Conservation (phyloP, 768 basidiomycete genomes). For the Tephrocybe sp. region DNA sequence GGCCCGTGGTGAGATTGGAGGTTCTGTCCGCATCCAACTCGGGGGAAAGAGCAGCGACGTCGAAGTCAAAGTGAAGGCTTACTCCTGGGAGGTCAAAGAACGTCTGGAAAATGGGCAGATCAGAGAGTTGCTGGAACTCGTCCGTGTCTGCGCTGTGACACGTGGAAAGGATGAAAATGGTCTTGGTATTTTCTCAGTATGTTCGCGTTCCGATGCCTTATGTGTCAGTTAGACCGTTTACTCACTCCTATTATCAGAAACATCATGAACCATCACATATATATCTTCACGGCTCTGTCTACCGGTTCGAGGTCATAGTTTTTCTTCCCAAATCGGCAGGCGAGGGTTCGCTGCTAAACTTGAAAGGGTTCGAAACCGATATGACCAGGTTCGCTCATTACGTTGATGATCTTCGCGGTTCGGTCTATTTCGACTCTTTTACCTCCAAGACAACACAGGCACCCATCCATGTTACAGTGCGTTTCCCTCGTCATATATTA, state of each 20-base stretch:
- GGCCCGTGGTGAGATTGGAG: constrained; percentile 26
- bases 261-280: too few species aligned
- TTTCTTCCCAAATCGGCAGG: constrained; percentile 21
- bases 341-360: constrained; percentile 24
- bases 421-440: constrained; percentile 40
- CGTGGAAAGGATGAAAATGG: constrained; percentile 26
- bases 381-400: constrained; percentile 41
- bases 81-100: constrained; percentile 21
- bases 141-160: constrained; percentile 26
- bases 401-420: constrained; percentile 35
- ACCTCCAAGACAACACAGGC: constrained; percentile 33
- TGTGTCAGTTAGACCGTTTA: too few species aligned
- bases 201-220: too few species aligned
- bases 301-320: constrained; percentile 23
- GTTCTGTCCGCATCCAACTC: constrained; percentile 22
- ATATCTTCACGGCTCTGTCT: constrained; percentile 7
- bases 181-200: constrained; percentile 36
- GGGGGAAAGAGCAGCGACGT: constrained; percentile 18
- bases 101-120: constrained; percentile 20
- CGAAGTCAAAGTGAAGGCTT: constrained; percentile 24
- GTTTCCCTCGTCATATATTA: background rate
- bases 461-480: constrained; percentile 33
- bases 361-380: constrained; percentile 45
- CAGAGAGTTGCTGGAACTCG: too few species aligned
- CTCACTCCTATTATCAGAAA: background rate